A percentile compares a stretch with the other conserved stretches of the same genome.
These are phyloP conservation scores for Wallacemonas sp. DNA, from an alignment of 208 protist species.

Conservation along the genomic window DNA sequence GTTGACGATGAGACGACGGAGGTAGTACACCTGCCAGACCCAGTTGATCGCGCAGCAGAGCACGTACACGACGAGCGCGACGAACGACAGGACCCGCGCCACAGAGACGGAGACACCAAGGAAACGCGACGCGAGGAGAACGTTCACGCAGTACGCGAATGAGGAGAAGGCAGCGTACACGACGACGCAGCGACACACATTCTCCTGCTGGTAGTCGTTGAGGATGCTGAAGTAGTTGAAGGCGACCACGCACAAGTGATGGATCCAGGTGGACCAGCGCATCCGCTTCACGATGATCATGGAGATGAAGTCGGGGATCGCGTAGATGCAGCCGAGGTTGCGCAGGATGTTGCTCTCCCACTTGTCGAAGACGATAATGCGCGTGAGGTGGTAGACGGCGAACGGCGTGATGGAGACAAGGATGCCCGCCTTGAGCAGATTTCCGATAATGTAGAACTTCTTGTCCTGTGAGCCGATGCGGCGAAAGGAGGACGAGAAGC, in stretches of 20 bases:
- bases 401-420: constrained; percentile 90
- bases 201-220: constrained; percentile 89
- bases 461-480: constrained; percentile 86
- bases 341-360: constrained; percentile 87
- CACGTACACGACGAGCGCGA: constrained; percentile 83
- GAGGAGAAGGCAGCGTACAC: constrained; percentile 92
- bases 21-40: constrained; percentile 91
- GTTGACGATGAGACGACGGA: constrained; percentile 61
- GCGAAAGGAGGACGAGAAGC: constrained; percentile 72
- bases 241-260: constrained; percentile 87
- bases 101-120: constrained; percentile 63
- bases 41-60: constrained; percentile 89
- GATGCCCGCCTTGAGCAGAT: constrained; percentile 90
- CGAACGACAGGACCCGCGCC: constrained; percentile 71
- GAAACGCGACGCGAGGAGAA: constrained; percentile 91
- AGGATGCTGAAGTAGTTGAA: constrained; percentile 92
- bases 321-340: constrained; percentile 93
- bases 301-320: constrained; percentile 92
- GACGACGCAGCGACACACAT: constrained; percentile 88
- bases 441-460: constrained; percentile 93
- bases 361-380: constrained; percentile 81
- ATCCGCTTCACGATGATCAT: constrained; percentile 91
- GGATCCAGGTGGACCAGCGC: constrained; percentile 89
- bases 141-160: constrained; percentile 93
- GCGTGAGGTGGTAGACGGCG: constrained; percentile 71